These are phyloP conservation scores for Pseudogymnoascus sp. DNA, from an alignment of 2,329 filamentous ascomycete species.

Conservation along the genomic window DNA sequence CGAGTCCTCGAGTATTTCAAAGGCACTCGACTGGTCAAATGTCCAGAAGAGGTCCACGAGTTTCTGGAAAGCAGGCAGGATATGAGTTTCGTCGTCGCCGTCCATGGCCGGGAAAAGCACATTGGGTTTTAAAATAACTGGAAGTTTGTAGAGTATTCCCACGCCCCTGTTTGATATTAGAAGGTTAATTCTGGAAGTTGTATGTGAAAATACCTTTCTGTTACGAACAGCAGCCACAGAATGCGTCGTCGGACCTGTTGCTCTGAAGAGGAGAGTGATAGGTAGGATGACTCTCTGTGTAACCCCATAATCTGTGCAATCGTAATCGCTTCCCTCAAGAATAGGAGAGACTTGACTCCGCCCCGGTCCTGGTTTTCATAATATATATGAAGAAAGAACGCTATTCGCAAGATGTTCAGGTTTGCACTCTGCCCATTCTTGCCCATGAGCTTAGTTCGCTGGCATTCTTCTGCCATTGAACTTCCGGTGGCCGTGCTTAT, in stretches of 20 bases:
- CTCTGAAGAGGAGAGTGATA: conserved; percentile 29
- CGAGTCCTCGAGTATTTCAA: conserved; percentile 33
- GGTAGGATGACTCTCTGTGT: conserved; percentile 36
- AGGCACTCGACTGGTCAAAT: conserved; percentile 41
- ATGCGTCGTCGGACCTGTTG: conserved; percentile 39
- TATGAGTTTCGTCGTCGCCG: conserved; percentile 33
- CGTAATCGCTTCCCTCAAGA: conserved; percentile 43
- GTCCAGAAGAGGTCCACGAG: conserved; percentile 41
- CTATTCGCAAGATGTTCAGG: conserved; percentile 36
- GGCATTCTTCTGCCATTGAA: conserved; percentile 31
- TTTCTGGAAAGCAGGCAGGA: conserved; percentile 41
- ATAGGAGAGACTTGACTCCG: conserved; percentile 38
- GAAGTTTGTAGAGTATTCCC: conserved; percentile 41
- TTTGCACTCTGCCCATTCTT: conserved; percentile 26
- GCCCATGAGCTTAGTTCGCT: conserved; percentile 24
- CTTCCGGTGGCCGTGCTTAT: conserved; percentile 26
- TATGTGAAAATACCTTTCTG: conserved; percentile 26
- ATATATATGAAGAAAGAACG: conserved; percentile 45
- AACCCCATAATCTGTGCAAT: conserved; percentile 41
- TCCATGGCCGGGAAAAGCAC: conserved; percentile 30
- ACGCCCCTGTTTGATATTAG: conserved; percentile 34
- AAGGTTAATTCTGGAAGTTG: neutral
- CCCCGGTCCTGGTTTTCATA: conserved; percentile 41
- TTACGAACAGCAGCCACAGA: conserved; percentile 41
- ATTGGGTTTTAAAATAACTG: conserved; percentile 36